Evolutionary conservation across 1,284 basidiomycete genomes (phyloP).

Genomic region (Cutaneotrichosporon curvatum): DNA sequence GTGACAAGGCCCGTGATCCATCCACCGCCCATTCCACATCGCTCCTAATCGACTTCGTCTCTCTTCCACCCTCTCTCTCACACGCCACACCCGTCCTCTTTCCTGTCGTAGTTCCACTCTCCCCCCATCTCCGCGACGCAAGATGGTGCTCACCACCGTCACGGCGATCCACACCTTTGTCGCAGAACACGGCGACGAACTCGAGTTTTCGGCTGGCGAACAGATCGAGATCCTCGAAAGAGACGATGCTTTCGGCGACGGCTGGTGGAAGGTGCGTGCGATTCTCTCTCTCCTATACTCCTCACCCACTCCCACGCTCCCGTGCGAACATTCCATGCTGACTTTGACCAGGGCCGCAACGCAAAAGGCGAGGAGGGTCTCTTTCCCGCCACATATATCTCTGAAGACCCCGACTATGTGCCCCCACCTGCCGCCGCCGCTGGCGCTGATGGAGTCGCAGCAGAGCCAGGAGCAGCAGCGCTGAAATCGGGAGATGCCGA

Average conservation of each 20-base stretch:
- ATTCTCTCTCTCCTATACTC: too few species aligned
- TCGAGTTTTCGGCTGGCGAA: constrained; percentile 78
- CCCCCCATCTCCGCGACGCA: background rate
- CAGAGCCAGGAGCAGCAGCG: background rate
- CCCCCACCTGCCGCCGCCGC: constrained; percentile 17
- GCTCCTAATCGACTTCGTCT: background rate
- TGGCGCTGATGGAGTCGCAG: background rate
- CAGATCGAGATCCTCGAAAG: constrained; percentile 82
- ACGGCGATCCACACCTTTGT: constrained; percentile 53
- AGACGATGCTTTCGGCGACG: constrained; percentile 89
- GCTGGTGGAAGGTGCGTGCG: constrained; percentile 86
- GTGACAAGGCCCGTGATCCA: background rate
- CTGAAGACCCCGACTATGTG: constrained; percentile 46
- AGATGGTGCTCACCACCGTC: constrained; percentile 14
- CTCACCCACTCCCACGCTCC: too few species aligned
- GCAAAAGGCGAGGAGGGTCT: constrained; percentile 71
- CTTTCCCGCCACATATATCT: constrained; percentile 87
- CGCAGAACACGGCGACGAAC: constrained; percentile 91
- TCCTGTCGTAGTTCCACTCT: background rate
- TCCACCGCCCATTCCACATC: background rate
- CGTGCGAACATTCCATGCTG: too few species aligned
- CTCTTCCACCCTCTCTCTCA: background rate
- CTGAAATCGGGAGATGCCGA: background rate
- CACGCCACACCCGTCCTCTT: background rate
- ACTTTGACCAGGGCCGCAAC: constrained; percentile 69